Evolutionary conservation across 2,329 filamentous ascomycete species (phyloP), one percentile per base, ranked within the genome.

Genomic region (Ascochyta rabiei): DNA sequence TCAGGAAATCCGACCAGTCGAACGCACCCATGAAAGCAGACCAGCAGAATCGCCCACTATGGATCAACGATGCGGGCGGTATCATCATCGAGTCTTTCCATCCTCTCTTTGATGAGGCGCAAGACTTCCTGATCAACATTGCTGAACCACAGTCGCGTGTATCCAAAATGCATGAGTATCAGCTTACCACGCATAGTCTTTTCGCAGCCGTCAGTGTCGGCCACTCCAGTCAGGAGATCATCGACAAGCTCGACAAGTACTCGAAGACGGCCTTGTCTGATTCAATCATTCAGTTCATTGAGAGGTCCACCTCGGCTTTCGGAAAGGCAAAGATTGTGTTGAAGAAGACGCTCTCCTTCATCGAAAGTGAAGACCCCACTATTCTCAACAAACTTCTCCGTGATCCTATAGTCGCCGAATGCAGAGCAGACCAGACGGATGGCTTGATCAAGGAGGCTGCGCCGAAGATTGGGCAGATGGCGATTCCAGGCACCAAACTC

Each of bases 21-120:
- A 89, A 89, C 62, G 82, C 96, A 33, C 81, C 85, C 33, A 80
- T 97, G 62, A 98, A 97, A 76, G 86, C 89, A 3, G 93, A 98
- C 74, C 92, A 96, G 78, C 86, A 88, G 60, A 91, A 93, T 69
- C 88, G 95, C 15, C 95, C 95, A 15, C 82, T 98, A 56, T 98
- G 92, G 91, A 95, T 99, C 64, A 92, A 97, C 72, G 90, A 92
- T 2, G 81, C 88, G 41, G 92, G 90, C 31, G 87, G 89, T 60
- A 95, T 98, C 70, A 95, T 96, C 26, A 82, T 98, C 38, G 93
- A 99, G 80, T 96, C 92, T 66, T 98, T 97, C 79, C 93, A 90
- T 47, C 90, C 93, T 2, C 81, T 95, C 52, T 92, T 93, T 53
- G 84, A 89, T 53, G 89, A 93, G 69, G 93, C 91, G 0, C 92